phyloP scores from a whole-genome alignment of 139 green algal species.

The Spirogloea muscicola region DNA sequence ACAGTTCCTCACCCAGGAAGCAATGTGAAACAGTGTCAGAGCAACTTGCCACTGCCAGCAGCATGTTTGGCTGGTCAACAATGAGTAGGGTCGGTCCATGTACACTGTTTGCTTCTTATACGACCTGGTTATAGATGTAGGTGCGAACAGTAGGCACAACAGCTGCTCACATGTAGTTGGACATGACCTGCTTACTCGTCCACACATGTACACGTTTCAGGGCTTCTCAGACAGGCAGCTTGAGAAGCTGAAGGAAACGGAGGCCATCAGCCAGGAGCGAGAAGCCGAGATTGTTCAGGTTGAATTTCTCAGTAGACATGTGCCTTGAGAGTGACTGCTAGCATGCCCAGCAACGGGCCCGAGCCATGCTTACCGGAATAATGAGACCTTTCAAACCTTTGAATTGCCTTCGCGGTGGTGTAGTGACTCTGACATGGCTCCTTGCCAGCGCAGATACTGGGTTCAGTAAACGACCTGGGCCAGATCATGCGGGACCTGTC shows the following conservation, averaged over 20 bases:
- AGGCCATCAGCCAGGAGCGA: conserved; percentile 11
- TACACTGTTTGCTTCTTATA: not conserved
- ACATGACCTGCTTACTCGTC: not conserved
- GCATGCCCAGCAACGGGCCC: too few relatives aligned
- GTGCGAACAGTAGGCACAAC: not conserved
- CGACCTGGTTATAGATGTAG: not conserved
- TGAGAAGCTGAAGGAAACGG: conserved; percentile 13
- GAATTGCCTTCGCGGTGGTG: too few relatives aligned
- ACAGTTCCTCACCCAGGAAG: too few relatives aligned
- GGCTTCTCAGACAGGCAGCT: conserved; percentile 32
- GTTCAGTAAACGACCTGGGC: conserved; percentile 74
- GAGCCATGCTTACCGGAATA: too few relatives aligned
- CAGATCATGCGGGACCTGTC: conserved; percentile 95
- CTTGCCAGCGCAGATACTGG: conserved; percentile 71
- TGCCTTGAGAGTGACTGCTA: too few relatives aligned
- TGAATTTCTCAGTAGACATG: too few relatives aligned
- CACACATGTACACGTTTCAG: too few relatives aligned
- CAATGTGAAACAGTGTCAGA: too few relatives aligned
- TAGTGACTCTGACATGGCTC: too few relatives aligned
- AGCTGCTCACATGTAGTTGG: not conserved
- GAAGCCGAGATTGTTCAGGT: conserved; percentile 45
- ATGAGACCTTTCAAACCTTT: too few relatives aligned
- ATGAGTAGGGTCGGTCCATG: not conserved
- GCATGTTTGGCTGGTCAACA: not conserved
- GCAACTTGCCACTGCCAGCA: too few relatives aligned